A percentile compares a stretch with the other conserved stretches of the same genome.
These are phyloP conservation scores for Yamadazyma songkhlaensis DNA, from an alignment of 1,139 yeast species.

Conservation along the genomic window DNA sequence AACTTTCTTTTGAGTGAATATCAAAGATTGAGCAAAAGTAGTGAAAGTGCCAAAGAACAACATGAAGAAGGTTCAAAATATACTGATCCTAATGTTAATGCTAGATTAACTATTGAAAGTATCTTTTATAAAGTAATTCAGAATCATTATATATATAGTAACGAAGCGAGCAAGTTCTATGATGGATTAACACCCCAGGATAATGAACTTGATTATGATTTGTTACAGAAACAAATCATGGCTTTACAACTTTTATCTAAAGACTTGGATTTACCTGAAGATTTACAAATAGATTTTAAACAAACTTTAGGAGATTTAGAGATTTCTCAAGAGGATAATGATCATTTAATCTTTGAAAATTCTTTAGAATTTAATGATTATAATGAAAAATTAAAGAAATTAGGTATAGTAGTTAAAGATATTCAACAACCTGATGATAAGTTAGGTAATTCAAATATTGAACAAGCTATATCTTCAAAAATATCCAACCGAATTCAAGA, in stretches of 20 bases:
- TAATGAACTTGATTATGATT: constrained; percentile 39
- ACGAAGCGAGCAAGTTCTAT: constrained; percentile 24
- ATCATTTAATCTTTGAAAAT: constrained; percentile 13
- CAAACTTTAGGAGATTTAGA: constrained; percentile 1
- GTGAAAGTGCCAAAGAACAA: constrained; percentile 6
- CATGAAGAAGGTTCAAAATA: constrained; percentile 8
- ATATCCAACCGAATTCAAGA: constrained; percentile 71
- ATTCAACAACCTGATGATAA: constrained; percentile 10
- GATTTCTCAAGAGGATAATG: constrained; percentile 2
- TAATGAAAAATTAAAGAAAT: constrained; percentile 25
- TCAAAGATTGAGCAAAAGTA: constrained; percentile 21
- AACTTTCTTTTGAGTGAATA: constrained; percentile 30
- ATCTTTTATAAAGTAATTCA: constrained; percentile 29
- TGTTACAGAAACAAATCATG: constrained; percentile 65
- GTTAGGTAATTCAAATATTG: constrained; percentile 42
- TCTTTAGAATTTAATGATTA: constrained; percentile 18
- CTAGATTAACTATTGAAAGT: constrained; percentile 28
- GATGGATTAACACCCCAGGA: constrained; percentile 14
- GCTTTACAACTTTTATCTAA: constrained; percentile 76
- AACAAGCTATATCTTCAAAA: constrained; percentile 50
- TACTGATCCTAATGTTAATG: constrained; percentile 20
- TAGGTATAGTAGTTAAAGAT: constrained; percentile 27
- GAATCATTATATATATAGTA: constrained; percentile 23
- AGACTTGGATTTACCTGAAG: constrained; percentile 71
- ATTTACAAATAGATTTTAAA: constrained; percentile 25